Evolutionary conservation across 371 early-diverging fungal genomes (phyloP), one percentile per base, ranked within the genome.

Genomic region (Fennellomyces sp.): DNA sequence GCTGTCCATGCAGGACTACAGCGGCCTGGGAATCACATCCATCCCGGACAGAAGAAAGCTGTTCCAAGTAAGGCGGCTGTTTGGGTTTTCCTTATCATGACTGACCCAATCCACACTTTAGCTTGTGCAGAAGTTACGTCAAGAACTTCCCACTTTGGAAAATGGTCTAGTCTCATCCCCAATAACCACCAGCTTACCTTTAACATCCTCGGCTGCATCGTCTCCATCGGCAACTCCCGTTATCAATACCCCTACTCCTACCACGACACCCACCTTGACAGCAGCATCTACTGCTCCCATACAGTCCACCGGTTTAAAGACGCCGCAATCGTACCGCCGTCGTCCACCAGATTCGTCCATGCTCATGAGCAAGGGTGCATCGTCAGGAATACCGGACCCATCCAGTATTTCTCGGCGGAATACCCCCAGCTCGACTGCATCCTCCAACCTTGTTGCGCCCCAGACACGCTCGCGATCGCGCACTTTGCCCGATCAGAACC

Each of bases 1-100:
- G 85, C 81, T 94, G 54, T 90, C 90, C 27, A 89, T 94, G 87
- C 89, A 90, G 66, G 93, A 93, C 74, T 94, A 91, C 70, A 85
- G 76, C 53, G 74, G 80, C 21, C 74, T 93, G 47, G 94, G 94
- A 10, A 90, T 94, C 17, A 85, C 83, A 21, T 80, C 85, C 30
- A 88, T 89, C 77, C 87, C 86, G 38, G 94, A 94, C 68, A 72
- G 93, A 49, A 90, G 91, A 62, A 76, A 87, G 64, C 82, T 82
- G 49, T 92, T 92, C 53, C 65, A 65, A 50, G 65, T 55, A 65
- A 36, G 41, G 5, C 25, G 19, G 13, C 39, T 13, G n/a, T 39
- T 39, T 39, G n/a, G 13, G 13, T 13, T 39, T n/a, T 39, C 13
- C 17, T 13, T 13, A 39, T 39, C n/a, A n/a, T n/a, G n/a, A n/a